Evolutionary conservation across 139 green algal species (phyloP).

Genomic region (Chlorella sp.): DNA sequence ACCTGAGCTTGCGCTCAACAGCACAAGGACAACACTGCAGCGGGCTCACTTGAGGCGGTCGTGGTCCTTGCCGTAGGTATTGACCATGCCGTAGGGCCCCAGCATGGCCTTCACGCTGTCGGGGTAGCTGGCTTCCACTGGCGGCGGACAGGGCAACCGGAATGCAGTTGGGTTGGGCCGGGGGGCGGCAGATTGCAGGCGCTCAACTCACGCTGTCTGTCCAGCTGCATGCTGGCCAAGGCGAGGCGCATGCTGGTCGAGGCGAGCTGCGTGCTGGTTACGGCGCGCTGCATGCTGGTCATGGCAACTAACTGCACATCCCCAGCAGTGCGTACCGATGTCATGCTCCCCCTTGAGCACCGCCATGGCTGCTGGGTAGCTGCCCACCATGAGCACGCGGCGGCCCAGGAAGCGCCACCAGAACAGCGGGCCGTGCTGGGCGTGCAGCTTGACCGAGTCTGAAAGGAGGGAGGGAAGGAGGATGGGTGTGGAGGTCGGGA

Average conservation of each 20-base stretch:
- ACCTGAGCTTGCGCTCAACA: no score
- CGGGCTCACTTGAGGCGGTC: conserved; percentile 21
- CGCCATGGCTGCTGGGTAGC: not conserved
- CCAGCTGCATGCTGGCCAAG: no score
- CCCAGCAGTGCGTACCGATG: not conserved
- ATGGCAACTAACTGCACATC: no score
- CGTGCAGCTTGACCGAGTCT: conserved; percentile 20
- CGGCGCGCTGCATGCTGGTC: no score
- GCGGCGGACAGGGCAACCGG: no score
- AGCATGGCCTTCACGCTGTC: conserved; percentile 13
- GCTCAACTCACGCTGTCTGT: no score
- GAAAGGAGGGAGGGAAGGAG: not conserved
- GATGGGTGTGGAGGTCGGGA: no score
- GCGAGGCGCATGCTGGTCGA: no score
- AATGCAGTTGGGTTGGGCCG: no score
- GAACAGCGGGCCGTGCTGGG: conserved; percentile 11
- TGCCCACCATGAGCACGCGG: conserved; percentile 29
- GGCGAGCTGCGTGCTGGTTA: no score
- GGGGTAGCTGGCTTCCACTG: conserved; percentile 19
- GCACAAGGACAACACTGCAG: no score
- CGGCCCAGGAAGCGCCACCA: conserved; percentile 31
- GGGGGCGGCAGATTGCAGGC: no score
- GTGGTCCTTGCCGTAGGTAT: not conserved
- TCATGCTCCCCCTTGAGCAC: conserved; percentile 2
- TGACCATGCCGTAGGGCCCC: not conserved